phyloP scores from a whole-genome alignment of 768 basidiomycete species.

The Lactarius evosmus region DNA sequence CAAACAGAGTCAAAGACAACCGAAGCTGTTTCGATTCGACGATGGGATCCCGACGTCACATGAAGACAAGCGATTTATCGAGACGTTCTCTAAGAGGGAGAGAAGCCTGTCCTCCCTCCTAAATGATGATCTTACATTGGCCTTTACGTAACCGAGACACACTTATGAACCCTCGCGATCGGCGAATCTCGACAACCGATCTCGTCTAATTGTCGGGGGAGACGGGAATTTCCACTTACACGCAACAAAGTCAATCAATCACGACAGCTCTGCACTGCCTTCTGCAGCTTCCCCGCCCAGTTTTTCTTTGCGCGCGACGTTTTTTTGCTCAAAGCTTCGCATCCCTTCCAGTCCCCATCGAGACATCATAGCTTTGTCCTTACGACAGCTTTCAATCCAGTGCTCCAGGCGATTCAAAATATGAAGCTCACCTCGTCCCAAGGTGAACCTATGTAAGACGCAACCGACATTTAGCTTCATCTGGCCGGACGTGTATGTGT shows the following conservation, averaged over 20 bases:
- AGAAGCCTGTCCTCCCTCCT: neutral
- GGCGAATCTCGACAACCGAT: neutral
- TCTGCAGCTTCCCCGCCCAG: conserved; percentile 22
- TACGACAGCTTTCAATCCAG: conserved; percentile 31
- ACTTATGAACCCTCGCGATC: neutral
- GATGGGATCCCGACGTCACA: conserved; percentile 18
- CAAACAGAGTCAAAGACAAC: conserved; percentile 14
- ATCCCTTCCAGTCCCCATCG: conserved; percentile 93
- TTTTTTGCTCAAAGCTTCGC: conserved; percentile 78
- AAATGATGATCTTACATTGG: neutral
- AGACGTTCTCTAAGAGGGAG: neutral
- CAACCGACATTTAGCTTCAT: conserved; percentile 13
- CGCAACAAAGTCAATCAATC: conserved; percentile 6
- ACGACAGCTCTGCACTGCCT: neutral
- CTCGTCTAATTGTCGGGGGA: neutral
- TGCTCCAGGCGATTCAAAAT: neutral
- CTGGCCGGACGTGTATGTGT: neutral
- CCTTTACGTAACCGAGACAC: neutral
- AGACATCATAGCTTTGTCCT: conserved; percentile 92
- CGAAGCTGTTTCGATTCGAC: conserved; percentile 1
- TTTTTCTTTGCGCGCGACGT: conserved; percentile 55
- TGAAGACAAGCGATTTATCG: conserved; percentile 20
- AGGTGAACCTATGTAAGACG: conserved; percentile 59
- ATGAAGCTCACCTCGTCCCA: conserved; percentile 77
- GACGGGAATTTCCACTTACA: neutral